A percentile compares a stretch with the other conserved stretches of the same genome.
phyloP scores from a whole-genome alignment of 352 stramenopile genomes.

The Phytopythium vexans region DNA sequence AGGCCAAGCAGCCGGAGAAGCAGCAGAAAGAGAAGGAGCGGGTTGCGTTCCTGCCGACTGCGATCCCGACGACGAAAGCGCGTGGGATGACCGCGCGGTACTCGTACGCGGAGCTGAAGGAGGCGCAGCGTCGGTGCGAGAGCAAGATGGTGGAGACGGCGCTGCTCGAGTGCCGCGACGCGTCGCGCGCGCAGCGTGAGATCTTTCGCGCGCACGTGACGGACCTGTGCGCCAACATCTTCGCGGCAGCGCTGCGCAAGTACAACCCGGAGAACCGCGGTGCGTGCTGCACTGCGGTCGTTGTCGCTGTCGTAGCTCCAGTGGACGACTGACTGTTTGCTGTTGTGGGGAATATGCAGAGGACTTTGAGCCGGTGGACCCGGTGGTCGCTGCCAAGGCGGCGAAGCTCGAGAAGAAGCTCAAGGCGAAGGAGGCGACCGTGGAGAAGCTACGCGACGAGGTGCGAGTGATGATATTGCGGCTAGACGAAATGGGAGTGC shows the following conservation, averaged over 20 bases:
- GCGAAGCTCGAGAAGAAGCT: conserved; percentile 46
- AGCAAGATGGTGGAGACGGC: conserved; percentile 50
- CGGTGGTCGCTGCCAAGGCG: conserved; percentile 33
- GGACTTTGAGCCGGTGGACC: conserved; percentile 57
- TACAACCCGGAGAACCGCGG: conserved; percentile 69
- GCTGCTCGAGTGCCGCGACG: conserved; percentile 42
- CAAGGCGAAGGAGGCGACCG: conserved; percentile 43
- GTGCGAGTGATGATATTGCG: conserved; percentile 11
- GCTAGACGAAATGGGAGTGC: background rate
- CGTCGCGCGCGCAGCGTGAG: conserved; percentile 60
- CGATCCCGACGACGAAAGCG: background rate
- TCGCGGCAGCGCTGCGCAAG: conserved; percentile 58
- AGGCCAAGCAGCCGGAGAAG: background rate
- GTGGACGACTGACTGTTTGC: conserved; percentile 1
- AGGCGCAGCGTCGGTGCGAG: conserved; percentile 60
- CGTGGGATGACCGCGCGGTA: conserved; percentile 32
- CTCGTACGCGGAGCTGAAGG: conserved; percentile 75
- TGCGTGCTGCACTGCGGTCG: conserved; percentile 4
- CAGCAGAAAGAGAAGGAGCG: background rate
- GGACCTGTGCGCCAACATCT: conserved; percentile 71
- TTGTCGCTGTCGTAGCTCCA: background rate
- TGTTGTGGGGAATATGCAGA: conserved; percentile 22
- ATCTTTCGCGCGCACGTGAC: conserved; percentile 76
- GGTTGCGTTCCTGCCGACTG: background rate
- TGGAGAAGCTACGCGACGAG: conserved; percentile 58